phyloP scores from a whole-genome alignment of 2,329 filamentous ascomycete genomes.

The Calonectria pseudoturangicola region DNA sequence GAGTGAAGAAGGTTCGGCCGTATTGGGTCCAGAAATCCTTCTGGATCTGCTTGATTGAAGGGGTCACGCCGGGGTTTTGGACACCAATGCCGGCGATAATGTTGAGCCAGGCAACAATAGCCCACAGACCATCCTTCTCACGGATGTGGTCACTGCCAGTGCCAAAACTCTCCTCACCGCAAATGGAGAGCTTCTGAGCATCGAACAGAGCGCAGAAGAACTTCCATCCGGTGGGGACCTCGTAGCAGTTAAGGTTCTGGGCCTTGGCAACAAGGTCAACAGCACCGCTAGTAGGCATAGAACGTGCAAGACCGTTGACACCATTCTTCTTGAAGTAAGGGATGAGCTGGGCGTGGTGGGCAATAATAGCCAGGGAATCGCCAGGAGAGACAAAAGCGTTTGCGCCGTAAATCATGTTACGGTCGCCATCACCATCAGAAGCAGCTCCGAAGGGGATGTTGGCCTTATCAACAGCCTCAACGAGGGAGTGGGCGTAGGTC shows the following conservation, averaged over 20 bases:
- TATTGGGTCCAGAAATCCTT: slow-evolving; percentile 97
- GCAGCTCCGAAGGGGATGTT: slow-evolving; percentile 96
- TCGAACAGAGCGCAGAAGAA: slow-evolving; percentile 99
- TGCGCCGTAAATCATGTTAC: slow-evolving; percentile 99
- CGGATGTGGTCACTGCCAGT: slow-evolving; percentile 99
- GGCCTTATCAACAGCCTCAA: slow-evolving; percentile 93
- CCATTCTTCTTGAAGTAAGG: slow-evolving; percentile 99
- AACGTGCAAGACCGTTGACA: slow-evolving; percentile 94
- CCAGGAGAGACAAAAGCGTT: slow-evolving; percentile 97
- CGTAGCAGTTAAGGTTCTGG: slow-evolving; percentile 92
- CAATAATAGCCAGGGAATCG: slow-evolving; percentile 98
- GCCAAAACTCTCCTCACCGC: slow-evolving; percentile 98
- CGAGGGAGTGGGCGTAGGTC: slow-evolving; percentile 95
- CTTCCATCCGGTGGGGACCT: slow-evolving; percentile 99
- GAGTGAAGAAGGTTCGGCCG: slow-evolving; percentile 98
- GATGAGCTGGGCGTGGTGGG: slow-evolving; percentile 96
- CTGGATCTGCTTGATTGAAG: slow-evolving; percentile 97
- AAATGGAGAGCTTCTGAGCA: slow-evolving; percentile 96
- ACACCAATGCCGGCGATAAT: slow-evolving; percentile 96
- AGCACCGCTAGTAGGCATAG: slow-evolving; percentile 97
- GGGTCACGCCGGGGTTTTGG: slow-evolving; percentile 84
- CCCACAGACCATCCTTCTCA: slow-evolving; percentile 99
- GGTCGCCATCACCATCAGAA: slow-evolving; percentile 96
- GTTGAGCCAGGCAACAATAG: slow-evolving; percentile 97
- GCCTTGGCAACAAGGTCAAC: slow-evolving; percentile 97